A percentile compares a stretch with the other conserved stretches of the same genome.
Evolutionary conservation across 129 eudicot genomes (phyloP).

Genomic region (Flaveria trinervia): DNA sequence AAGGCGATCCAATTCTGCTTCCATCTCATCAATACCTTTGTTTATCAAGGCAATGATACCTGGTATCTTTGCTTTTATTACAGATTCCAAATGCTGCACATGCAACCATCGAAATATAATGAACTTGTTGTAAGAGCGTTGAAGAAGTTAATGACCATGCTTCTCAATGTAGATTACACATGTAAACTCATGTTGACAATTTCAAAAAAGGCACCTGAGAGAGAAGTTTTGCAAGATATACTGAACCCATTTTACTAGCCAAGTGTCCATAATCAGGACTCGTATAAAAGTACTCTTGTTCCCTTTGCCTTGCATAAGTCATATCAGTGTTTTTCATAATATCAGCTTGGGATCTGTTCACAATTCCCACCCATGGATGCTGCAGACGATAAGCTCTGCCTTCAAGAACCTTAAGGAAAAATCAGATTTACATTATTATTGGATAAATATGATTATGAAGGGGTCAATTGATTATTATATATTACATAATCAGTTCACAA

Average conservation of each 20-base stretch:
- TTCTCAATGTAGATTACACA: background rate
- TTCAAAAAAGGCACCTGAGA: conserved; percentile 50
- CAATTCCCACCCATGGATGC: conserved; percentile 91
- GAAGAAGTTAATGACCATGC: background rate
- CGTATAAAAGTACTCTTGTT: conserved; percentile 74
- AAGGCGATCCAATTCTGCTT: conserved; percentile 79
- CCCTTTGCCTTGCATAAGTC: conserved; percentile 71
- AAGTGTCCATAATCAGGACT: conserved; percentile 87
- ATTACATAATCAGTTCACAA: conserved; percentile 3
- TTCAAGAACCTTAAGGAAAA: conserved; percentile 63
- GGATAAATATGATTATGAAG: background rate
- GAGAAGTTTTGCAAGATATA: conserved; percentile 85
- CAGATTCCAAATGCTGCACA: conserved; percentile 76
- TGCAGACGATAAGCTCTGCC: conserved; percentile 85
- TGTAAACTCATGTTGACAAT: conserved; percentile 15
- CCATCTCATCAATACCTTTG: conserved; percentile 82
- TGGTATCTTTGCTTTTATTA: conserved; percentile 80
- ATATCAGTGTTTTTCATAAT: conserved; percentile 74
- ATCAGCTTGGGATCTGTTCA: conserved; percentile 90
- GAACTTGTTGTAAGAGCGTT: conserved; percentile 9
- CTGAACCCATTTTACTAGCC: conserved; percentile 88
- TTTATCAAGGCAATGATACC: conserved; percentile 74
- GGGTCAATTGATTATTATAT: background rate
- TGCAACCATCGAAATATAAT: conserved; percentile 15
- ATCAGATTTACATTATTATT: background rate